Conservation (phyloP, 2,329 filamentous ascomycete species). For the Fusarium sp. region DNA sequence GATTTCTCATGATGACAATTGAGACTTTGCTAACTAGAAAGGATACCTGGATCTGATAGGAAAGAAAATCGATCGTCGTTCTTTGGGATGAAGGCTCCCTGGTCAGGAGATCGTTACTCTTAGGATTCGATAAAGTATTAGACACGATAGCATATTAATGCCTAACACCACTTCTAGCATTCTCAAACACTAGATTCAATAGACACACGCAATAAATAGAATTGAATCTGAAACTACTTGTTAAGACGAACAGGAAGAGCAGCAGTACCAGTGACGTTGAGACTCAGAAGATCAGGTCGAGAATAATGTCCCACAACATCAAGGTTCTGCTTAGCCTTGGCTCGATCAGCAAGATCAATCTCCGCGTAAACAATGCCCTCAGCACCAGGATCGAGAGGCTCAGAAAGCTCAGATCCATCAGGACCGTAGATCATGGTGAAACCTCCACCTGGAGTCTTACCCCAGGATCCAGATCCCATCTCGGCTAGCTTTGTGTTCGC, state of each 20-base stretch:
- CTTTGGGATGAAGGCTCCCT: conserved; percentile 31
- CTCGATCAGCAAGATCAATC: conserved; percentile 44
- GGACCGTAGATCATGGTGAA: conserved; percentile 47
- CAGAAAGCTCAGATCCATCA: conserved; percentile 42
- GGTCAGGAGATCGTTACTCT: conserved; percentile 15
- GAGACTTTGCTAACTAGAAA: not conserved
- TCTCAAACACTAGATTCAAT: not conserved
- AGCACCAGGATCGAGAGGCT: conserved; percentile 38
- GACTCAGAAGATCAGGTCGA: conserved; percentile 50
- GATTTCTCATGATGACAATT: not conserved
- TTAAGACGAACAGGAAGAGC: conserved; percentile 8
- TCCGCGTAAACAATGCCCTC: conserved; percentile 51
- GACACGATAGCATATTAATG: too few relatives aligned
- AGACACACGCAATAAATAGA: not conserved
- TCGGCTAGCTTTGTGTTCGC: conserved; percentile 44
- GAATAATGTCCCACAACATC: conserved; percentile 48
- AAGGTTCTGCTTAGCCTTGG: conserved; percentile 45
- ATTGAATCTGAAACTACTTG: not conserved
- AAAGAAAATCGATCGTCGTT: conserved; percentile 15
- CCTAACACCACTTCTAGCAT: not conserved
- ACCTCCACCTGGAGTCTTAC: conserved; percentile 34
- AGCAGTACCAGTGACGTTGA: conserved; percentile 43
- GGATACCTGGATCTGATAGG: not conserved
- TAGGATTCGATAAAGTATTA: not conserved
- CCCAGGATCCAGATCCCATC: conserved; percentile 43